Conservation (phyloP, 2,329 filamentous ascomycete genomes). For the Fusarium nygamai region DNA sequence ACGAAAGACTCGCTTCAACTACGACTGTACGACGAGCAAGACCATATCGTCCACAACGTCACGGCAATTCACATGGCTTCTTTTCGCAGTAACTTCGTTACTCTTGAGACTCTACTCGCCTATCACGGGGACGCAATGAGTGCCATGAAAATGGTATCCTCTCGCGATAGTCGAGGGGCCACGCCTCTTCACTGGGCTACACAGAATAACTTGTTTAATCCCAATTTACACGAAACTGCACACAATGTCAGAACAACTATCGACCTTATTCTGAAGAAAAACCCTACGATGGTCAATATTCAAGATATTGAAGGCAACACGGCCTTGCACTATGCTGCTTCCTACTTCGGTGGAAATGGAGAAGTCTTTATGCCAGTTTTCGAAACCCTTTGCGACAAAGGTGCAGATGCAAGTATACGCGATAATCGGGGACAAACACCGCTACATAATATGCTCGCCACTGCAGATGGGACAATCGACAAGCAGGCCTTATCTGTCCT, state of each 20-base stretch:
- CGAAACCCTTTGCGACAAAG: neutral
- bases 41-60: neutral
- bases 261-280: neutral
- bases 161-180: neutral
- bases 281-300: neutral
- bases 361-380: neutral
- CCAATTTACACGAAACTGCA: neutral
- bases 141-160: neutral
- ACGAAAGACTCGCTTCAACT: neutral
- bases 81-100: rapidly evolving
- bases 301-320: neutral
- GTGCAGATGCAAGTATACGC: neutral
- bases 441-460: rapidly evolving
- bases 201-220: neutral
- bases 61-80: neutral
- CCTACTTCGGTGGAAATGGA: neutral
- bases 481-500: neutral
- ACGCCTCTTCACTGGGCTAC: neutral
- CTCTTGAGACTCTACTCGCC: neutral
- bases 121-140: too few relatives aligned
- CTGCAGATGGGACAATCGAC: neutral
- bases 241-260: neutral
- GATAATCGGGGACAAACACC: neutral
- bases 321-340: neutral
- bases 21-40: neutral